A percentile compares a stretch with the other conserved stretches of the same genome.
Evolutionary conservation across 2,329 filamentous ascomycete species (phyloP).

Genomic region (Plectosphaerella plurivora): DNA sequence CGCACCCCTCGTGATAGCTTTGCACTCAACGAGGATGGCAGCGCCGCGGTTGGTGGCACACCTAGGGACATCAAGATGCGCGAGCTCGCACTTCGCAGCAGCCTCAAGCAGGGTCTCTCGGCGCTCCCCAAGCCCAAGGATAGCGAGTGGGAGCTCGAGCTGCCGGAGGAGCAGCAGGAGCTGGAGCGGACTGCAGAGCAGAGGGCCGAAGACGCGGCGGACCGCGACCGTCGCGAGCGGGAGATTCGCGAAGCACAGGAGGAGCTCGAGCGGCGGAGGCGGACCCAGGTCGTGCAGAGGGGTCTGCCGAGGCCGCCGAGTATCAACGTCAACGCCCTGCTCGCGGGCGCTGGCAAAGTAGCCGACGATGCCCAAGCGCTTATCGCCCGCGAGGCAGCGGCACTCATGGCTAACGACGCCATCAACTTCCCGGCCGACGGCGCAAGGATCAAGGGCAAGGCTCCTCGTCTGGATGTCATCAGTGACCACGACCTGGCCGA

Average conservation of each 20-base stretch:
- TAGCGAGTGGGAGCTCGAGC: conserved; percentile 87
- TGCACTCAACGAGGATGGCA: conserved; percentile 70
- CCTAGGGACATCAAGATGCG: conserved; percentile 70
- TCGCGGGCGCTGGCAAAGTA: conserved; percentile 53
- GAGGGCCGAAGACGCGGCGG: conserved; percentile 57
- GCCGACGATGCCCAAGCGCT: conserved; percentile 61
- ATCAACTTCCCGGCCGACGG: conserved; percentile 67
- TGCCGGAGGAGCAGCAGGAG: conserved; percentile 78
- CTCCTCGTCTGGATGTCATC: conserved; percentile 57
- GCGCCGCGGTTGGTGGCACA: conserved; percentile 67
- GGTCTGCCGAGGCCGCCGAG: conserved; percentile 71
- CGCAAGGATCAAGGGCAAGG: conserved; percentile 57
- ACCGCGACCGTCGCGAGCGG: conserved; percentile 74
- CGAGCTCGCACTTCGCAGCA: conserved; percentile 63
- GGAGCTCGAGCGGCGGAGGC: conserved; percentile 73
- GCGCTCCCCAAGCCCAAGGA: conserved; percentile 90
- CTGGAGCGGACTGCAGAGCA: conserved; percentile 38
- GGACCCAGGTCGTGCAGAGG: conserved; percentile 88
- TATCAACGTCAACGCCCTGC: conserved; percentile 66
- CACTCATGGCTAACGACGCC: conserved; percentile 80
- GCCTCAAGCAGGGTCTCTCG: conserved; percentile 69
- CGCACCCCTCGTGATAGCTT: conserved; percentile 86
- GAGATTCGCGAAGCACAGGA: conserved; percentile 68
- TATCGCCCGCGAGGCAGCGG: conserved; percentile 72
- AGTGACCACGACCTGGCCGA: conserved; percentile 68